Evolutionary conservation across 441 rosid species (phyloP), one percentile per base, ranked within the genome.

Genomic region (Jatropha multifida): DNA sequence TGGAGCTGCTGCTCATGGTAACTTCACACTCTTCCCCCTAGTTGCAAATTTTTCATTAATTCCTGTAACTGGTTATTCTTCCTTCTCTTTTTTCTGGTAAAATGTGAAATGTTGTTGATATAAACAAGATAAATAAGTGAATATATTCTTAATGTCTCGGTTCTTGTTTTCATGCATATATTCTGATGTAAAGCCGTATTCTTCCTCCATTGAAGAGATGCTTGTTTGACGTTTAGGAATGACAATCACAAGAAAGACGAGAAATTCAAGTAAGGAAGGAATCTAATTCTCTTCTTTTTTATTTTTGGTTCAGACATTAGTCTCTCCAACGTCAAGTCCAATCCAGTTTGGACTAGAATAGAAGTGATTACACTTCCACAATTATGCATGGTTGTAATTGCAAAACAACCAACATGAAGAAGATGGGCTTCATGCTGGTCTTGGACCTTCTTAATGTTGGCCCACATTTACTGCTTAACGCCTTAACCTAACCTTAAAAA

Each of bases 1-100:
- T 7, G 46, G 26, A 15, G 46, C 23, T 9, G 26, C 77, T 80
- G 81, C 77, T 75, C 87, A 84, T 82, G 68, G 79, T 71, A 7
- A 58, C 56, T 64, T 40, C 2, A 32, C 0, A 1, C 41, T 12
- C 14, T 56, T 69, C 61, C 18, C 42, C 42, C 7, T 12, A 7
- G 23, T 49, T 38, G 32, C 18, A 38, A 55, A 54, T 10, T 55
- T 3, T 40, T 7, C 6, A n/a, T n/a, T 69, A 48, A 3, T 48
- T 48, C 14, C 52, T 48, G 4, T 48, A 48, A 15, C 15, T 48
- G 15, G 62, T 5, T 23, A 20, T 37, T 40, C 26, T 64, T 5
- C 0, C 2, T 2, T 64, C 4, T 37, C 2, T 32, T 32, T 32
- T 32, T 2, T 2, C 32, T 32, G 32, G 32, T 32, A 32, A 32